Evolutionary conservation across 495 filamentous ascomycete species (phyloP).

Genomic region (Trichoderma asperelloides): DNA sequence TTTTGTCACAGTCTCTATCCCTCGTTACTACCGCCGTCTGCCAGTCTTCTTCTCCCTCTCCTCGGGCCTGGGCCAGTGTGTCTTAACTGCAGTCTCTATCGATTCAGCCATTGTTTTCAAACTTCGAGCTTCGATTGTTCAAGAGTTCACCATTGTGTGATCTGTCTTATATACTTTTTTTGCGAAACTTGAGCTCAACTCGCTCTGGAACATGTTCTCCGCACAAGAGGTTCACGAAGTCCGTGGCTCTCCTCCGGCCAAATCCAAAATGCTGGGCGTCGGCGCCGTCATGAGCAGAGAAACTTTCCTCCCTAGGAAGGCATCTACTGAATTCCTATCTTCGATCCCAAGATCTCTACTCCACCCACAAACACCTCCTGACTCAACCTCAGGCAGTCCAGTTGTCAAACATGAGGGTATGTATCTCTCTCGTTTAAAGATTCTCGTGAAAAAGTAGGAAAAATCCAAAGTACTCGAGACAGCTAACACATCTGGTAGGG

Average conservation of each 20-base stretch:
- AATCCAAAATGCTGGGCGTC: not conserved
- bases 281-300: not conserved
- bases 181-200: not conserved
- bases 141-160: not conserved
- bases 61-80: not conserved
- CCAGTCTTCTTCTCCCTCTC: not conserved
- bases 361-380: constrained; percentile 9
- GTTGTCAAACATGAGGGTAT: constrained; percentile 1
- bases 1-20: not conserved
- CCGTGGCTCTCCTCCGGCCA: not conserved
- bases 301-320: not conserved
- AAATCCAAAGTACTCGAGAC: not conserved
- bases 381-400: constrained; percentile 7
- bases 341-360: not conserved
- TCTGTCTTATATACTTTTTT: not conserved
- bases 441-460: not conserved
- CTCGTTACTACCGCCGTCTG: not conserved
- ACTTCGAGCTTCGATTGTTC: not conserved
- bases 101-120: not conserved
- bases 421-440: not conserved
- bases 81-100: constrained; percentile 1
- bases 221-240: not conserved
- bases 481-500: not conserved
- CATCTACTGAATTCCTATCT: not conserved
- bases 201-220: constrained; percentile 3